phyloP scores from a whole-genome alignment of 495 filamentous ascomycete genomes.

The Neurospora pannonica region DNA sequence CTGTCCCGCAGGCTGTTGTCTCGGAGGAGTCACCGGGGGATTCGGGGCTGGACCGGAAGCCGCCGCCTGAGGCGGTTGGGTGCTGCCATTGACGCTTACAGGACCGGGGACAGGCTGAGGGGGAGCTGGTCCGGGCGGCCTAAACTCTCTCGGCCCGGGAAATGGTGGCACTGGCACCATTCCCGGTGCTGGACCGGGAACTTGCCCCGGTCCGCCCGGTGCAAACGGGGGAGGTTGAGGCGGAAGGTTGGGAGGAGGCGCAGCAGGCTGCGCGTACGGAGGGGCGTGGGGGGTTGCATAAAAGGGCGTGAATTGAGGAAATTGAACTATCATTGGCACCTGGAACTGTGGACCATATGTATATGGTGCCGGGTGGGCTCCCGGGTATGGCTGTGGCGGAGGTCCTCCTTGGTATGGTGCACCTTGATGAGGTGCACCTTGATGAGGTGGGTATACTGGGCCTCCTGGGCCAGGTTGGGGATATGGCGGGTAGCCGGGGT shows the following conservation, averaged over 20 bases:
- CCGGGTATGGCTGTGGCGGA: neutral
- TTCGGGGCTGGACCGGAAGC: neutral
- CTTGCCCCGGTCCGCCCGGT: neutral
- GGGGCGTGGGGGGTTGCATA: neutral
- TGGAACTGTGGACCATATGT: neutral
- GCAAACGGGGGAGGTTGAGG: neutral
- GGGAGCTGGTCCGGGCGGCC: neutral
- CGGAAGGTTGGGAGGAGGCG: conserved; percentile 1
- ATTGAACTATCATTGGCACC: neutral
- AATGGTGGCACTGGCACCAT: neutral
- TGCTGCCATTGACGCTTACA: neutral
- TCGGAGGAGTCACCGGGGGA: neutral
- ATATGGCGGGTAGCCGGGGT: neutral
- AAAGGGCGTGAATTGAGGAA: neutral
- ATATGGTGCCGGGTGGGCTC: neutral
- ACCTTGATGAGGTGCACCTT: neutral
- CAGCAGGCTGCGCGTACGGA: neutral
- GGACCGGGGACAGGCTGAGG: neutral
- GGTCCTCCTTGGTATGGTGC: neutral
- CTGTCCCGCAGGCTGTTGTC: neutral
- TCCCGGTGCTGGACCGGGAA: neutral
- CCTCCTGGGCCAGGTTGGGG: neutral
- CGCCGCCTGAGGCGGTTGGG: neutral
- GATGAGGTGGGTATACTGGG: neutral
- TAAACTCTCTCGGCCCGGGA: neutral